Percentiles rank a stretch among this genome's conserved stretches.
Conservation (phyloP, 2,329 filamentous ascomycete species). For the Akanthomyces lecanii region DNA sequence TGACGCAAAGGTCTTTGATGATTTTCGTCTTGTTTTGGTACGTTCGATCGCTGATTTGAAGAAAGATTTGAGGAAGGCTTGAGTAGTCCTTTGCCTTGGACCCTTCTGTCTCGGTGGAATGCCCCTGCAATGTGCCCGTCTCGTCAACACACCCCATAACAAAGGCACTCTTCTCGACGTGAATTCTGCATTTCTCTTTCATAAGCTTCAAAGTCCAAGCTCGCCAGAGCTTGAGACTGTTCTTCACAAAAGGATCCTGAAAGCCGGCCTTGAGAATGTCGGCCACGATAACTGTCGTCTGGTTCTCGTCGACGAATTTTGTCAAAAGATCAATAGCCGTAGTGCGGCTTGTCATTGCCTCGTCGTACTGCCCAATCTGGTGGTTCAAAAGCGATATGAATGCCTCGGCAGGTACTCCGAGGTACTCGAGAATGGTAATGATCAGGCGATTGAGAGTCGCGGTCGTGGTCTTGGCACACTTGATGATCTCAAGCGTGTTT, state of each 20-base stretch:
- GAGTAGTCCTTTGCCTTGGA: constrained; percentile 40
- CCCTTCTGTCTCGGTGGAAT: constrained; percentile 49
- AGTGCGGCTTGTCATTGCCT: constrained; percentile 61
- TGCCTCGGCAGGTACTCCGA: constrained; percentile 64
- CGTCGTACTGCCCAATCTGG: constrained; percentile 65
- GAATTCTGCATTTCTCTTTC: constrained; percentile 87
- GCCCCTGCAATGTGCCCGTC: constrained; percentile 68
- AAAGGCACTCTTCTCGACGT: constrained; percentile 78
- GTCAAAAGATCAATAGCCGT: constrained; percentile 65
- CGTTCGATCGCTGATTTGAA: constrained; percentile 66
- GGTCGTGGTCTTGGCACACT: constrained; percentile 68
- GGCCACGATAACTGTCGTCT: constrained; percentile 69
- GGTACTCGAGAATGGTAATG: constrained; percentile 75
- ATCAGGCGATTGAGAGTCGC: constrained; percentile 87
- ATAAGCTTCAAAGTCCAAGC: constrained; percentile 85
- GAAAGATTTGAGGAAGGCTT: constrained; percentile 77
- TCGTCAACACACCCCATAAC: constrained; percentile 88
- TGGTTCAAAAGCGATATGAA: constrained; percentile 64
- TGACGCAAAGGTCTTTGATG: constrained; percentile 71
- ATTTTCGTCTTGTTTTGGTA: constrained; percentile 55
- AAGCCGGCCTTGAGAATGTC: constrained; percentile 78
- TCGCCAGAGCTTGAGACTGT: constrained; percentile 77
- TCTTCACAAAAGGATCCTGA: constrained; percentile 79
- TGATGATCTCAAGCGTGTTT: constrained; percentile 78
- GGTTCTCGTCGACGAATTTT: constrained; percentile 79